Evolutionary conservation across 208 protist genomes (phyloP), one percentile per base, ranked within the genome.

Genomic region (Naegleria gruberi): DNA sequence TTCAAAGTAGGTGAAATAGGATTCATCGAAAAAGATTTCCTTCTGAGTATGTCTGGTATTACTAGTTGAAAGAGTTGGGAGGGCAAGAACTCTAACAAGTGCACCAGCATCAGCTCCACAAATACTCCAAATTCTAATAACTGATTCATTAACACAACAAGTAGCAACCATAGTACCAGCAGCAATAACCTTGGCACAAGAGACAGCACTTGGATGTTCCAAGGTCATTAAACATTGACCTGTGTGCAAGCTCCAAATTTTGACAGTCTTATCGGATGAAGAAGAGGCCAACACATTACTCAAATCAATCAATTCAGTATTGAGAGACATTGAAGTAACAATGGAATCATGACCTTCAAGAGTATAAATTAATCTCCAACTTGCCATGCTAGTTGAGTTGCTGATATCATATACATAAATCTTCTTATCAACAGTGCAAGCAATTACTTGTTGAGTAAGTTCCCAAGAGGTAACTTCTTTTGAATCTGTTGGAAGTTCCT

Each of bases 241-340:
- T 23, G 43, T 87, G 19, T 55, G 41, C n/a, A 87, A 87, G 40
- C 83, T 87, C 83, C 83, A 87, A 19, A 87, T 51, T 40, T 55
- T 87, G 19, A 10, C 19, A 87, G 41, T 87, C 8, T 40, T 19
- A 34, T 87, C 83, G 6, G 44, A 15, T 6, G n/a, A 55, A 41
- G 43, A 42, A 55, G 83, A 42, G 19, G 30, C 83, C 17, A 87
- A 6, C 2, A 87, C 44, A 40, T 55, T 87, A 40, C 41, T n/a
- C 30, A 87, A 26, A 46, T 87, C 83, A 12, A 34, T 55, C 19
- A 87, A 40, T 55, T 87, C 83, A 55, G 4, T 55, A 40, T 87
- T 87, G 0, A 87, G 26, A 4, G 83, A 87, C 51, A 87, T 7
- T 15, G n/a, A 30, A 4, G 44, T 87, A 43, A 87, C 44, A 5